Evolutionary conservation across 2,329 filamentous ascomycete genomes (phyloP), one percentile per base, ranked within the genome.

Genomic region (Cercospora zeina): DNA sequence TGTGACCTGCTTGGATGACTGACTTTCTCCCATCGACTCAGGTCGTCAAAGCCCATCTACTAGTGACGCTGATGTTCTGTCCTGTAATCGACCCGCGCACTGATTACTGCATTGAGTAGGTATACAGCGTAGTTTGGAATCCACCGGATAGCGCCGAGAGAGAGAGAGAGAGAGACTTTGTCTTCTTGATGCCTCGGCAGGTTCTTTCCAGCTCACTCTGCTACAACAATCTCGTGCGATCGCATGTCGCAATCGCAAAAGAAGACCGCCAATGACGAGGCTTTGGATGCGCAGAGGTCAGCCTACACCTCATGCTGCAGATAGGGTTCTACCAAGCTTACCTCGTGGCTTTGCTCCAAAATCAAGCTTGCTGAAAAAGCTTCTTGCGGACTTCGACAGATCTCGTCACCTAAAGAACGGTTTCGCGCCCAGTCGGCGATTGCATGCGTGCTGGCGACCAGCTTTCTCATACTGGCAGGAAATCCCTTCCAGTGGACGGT

Each of bases 291-390:
- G 42, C 42, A 49, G 16, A 49, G n/a, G 30, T 37, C 36, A 54
- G 24, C 49, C 39, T 30, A 54, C 58, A 55, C 42, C 42, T 49
- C 42, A 49, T 24, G 11, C 14, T 49, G 21, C 42, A 30, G 42
- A 49, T n/a, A n/a, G n/a, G n/a, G 42, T 49, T 49, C 13, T 21
- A 49, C 42, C 5, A 49, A 49, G 42, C 42, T 24, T 49, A 27
- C 42, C 42, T 21, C 42, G 21, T 49, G 21, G 21, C 42, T 49
- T 49, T 49, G 42, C 42, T 13, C 42, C 7, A 19, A 21, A 49
- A 49, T 49, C 42, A 60, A 60, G 58, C 58, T 45, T 54, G 50
- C 21, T n/a, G 7, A n/a, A 16, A 42, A 60, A 45, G 49, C 58
- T 60, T 60, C 36, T 36, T 39, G 21, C 37, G 42, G 50, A 34